These are phyloP conservation scores for Dorcoceras hygrometricum DNA, from an alignment of 257 asterid genomes.

Conservation along the genomic window DNA sequence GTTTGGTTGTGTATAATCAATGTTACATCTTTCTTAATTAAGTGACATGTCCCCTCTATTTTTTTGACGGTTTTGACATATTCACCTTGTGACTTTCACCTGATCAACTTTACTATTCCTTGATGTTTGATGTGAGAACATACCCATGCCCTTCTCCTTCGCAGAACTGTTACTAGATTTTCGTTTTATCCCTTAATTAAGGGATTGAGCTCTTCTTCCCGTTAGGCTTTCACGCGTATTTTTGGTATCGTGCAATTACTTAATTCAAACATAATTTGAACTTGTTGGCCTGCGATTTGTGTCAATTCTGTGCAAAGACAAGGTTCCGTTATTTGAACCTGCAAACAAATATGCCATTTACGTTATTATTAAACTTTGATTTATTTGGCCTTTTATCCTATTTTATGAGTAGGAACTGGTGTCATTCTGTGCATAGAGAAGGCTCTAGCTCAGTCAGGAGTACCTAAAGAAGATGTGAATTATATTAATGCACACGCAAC, in stretches of 20 bases:
- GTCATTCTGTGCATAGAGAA: slow-evolving; percentile 85
- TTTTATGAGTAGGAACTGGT: slow-evolving; percentile 68
- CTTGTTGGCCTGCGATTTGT: background rate
- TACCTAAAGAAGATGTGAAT: slow-evolving; percentile 52
- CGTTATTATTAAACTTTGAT: slow-evolving; percentile 2
- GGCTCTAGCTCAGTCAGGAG: slow-evolving; percentile 95
- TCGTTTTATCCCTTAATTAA: background rate
- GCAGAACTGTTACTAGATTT: background rate
- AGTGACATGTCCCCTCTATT: too few relatives aligned
- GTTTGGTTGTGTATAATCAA: background rate
- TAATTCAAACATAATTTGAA: background rate
- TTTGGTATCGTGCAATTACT: background rate
- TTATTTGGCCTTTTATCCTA: slow-evolving; percentile 24
- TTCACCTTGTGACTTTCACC: background rate
- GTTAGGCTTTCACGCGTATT: background rate
- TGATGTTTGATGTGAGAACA: background rate
- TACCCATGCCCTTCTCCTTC: background rate
- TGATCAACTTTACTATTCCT: background rate
- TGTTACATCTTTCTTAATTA: background rate
- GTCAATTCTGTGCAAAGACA: background rate
- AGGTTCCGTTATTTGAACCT: background rate
- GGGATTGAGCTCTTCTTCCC: background rate
- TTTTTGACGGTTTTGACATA: background rate
- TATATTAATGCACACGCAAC: slow-evolving; percentile 75
- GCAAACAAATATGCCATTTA: background rate